Evolutionary conservation across 148 eudicot genomes (phyloP), one percentile per base, ranked within the genome.

Genomic region (Rhododendron mucronatum): DNA sequence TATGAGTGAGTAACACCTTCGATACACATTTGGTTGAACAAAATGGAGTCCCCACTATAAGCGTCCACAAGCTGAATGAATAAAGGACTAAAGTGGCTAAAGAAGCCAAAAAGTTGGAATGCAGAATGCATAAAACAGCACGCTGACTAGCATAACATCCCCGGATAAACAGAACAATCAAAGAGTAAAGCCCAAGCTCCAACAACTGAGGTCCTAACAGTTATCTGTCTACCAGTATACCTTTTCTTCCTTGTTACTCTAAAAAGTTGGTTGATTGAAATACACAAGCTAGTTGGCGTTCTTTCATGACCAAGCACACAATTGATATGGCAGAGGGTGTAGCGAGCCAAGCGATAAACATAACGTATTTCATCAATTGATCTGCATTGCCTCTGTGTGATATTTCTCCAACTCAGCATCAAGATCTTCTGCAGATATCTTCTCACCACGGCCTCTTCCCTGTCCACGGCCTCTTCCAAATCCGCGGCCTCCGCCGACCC

Each of bases 351-450:
- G 51, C 41, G 48, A 83, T 50, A 85, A 74, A 48, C 33, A 83
- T 35, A 28, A 47, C 6, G 47, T 67, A 35, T 28, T 37, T 5
- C 18, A 79, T 89, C 87, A 90, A 83, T 90, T 91, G n/a, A 89
- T 91, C 89, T 94, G 91, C 97, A 93, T 94, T 37, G 94, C 92
- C 86, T 89, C 92, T 51, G 95, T 84, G 86, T 95, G 98, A 86
- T 96, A 96, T 86, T 96, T 96, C 86, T 94, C 99, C 86, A 96
- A 91, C 76, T 96, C 99, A 65, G 99, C 99, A 89, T 95, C 99
- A 86, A 96, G 93, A 84, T 95, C 99, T 74, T 96, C 97, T 14
- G 93, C 92, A 82, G 98, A 95, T 82, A 95, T 85, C 82, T 96
- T 96, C 87, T 96, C 97, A 80, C 85, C 91, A 12, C 90, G 93